Conservation (phyloP, 305 asterid genomes). For the Fraxinus baroniana region DNA sequence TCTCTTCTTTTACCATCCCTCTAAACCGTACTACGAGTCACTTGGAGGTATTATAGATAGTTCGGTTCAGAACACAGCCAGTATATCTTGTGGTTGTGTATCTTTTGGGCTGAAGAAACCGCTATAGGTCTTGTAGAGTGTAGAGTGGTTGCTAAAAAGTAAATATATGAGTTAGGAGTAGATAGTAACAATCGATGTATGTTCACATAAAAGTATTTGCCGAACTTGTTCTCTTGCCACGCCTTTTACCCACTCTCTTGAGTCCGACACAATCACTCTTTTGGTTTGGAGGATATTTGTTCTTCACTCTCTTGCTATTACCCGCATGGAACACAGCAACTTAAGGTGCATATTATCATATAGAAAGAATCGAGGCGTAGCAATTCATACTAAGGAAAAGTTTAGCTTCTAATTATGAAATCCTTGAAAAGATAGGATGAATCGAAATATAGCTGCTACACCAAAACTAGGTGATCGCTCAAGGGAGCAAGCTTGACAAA, state of each 20-base stretch:
- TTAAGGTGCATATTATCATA: constrained; percentile 4
- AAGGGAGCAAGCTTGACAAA: not conserved
- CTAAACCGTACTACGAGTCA: too few species aligned
- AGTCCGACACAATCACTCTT: not conserved
- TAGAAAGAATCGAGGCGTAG: not conserved
- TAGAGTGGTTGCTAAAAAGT: not conserved
- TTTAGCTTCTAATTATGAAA: not conserved
- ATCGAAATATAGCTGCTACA: not conserved
- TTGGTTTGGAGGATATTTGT: not conserved
- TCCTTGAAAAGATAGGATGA: not conserved
- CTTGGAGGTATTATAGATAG: too few species aligned
- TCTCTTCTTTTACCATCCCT: too few species aligned
- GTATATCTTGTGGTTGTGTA: too few species aligned
- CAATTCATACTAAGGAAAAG: constrained; percentile 9
- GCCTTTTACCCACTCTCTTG: not conserved
- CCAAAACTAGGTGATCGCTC: not conserved
- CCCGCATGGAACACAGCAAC: not conserved
- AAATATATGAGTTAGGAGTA: not conserved
- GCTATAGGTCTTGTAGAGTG: not conserved
- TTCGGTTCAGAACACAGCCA: too few species aligned
- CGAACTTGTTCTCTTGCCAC: not conserved
- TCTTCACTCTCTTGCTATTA: not conserved
- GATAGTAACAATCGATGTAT: not conserved
- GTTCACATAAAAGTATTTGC: not conserved
- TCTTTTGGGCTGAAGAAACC: not conserved